Conservation (phyloP, 2,329 filamentous ascomycete genomes). For the Pseudocercospora ulei region DNA sequence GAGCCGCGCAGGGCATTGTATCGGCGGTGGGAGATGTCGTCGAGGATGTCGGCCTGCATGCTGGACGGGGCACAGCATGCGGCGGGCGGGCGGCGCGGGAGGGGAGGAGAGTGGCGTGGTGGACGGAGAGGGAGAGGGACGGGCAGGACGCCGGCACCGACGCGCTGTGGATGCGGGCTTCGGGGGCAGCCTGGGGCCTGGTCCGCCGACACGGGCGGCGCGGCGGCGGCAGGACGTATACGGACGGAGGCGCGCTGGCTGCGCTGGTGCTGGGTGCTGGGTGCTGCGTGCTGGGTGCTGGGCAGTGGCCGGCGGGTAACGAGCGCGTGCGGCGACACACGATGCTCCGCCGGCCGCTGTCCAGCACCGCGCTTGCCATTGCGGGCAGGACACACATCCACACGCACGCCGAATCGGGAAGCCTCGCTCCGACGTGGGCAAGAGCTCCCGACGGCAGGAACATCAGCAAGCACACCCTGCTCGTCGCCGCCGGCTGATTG, state of each 20-base stretch:
- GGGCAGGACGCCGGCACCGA: too few species aligned
- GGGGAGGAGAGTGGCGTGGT: slow-evolving; percentile 17
- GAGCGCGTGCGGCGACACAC: too few species aligned
- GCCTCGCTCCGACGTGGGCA: slow-evolving; percentile 7
- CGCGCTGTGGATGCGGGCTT: too few species aligned
- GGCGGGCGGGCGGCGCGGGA: slow-evolving; percentile 11
- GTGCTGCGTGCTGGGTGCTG: too few species aligned
- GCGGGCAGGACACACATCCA: neutral
- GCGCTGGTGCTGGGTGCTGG: too few species aligned
- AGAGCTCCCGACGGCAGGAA: slow-evolving; percentile 2
- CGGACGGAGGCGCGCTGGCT: too few species aligned
- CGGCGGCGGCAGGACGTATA: too few species aligned
- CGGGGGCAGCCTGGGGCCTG: too few species aligned
- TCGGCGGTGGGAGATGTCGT: slow-evolving; percentile 93
- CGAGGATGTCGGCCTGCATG: slow-evolving; percentile 51
- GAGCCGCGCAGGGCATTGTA: slow-evolving; percentile 85
- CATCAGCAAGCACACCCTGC: slow-evolving; percentile 4
- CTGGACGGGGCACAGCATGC: slow-evolving; percentile 15
- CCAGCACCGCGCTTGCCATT: too few species aligned
- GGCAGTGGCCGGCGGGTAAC: too few species aligned
- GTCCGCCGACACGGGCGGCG: too few species aligned
- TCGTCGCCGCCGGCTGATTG: slow-evolving; percentile 1
- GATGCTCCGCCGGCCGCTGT: slow-evolving; percentile 4
- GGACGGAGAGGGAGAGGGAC: slow-evolving; percentile 11
- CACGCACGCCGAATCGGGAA: slow-evolving; percentile 1